Evolutionary conservation across 177 flowering plant species (phyloP), one percentile per base, ranked within the genome.

Genomic region (Vitis hybrid): DNA sequence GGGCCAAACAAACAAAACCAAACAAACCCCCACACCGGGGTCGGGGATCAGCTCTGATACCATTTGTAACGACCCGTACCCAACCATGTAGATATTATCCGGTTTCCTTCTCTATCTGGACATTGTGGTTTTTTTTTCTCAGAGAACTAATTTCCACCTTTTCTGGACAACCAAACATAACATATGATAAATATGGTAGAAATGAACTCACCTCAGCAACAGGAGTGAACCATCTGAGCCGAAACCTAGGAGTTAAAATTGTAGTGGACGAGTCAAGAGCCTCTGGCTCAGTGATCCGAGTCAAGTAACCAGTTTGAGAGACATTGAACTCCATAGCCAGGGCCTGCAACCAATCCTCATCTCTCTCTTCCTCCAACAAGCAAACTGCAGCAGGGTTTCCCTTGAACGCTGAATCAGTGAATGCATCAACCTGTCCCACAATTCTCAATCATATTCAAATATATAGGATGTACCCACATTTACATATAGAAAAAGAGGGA

Each of bases 331-430:
- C 98, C 11, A 59, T 64, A 4, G 97, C 97, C 52, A 93, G 85
- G 1, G 85, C 27, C 75, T 85, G 89, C 64, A 91, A 56, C 98
- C 96, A 92, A 2, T 76, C 68, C 11, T 85, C 90, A 21, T 85
- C 90, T 68, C 72, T 81, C 61, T 86, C 92, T 54, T 88, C 89
- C 60, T 89, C 96, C 75, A 89, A 74, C 67, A 89, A 67, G 64
- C 98, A 91, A n/a, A 93, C 92, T 4, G 89, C 98, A 0, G 98
- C 97, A 12, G 94, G 98, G 72, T 93, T 91, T 24, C 96, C 98
- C 78, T 87, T 88, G 76, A 91, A 91, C 2, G 92, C 76, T 1
- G 86, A 35, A 2, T 89, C 94, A 0, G 96, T 83, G 74, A 91
- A 93, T 6, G 97, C 96, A 66, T 93, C 97, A 30, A 89, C 90